phyloP scores from a whole-genome alignment of 1,139 yeast genomes.

The Yarrowia galli region DNA sequence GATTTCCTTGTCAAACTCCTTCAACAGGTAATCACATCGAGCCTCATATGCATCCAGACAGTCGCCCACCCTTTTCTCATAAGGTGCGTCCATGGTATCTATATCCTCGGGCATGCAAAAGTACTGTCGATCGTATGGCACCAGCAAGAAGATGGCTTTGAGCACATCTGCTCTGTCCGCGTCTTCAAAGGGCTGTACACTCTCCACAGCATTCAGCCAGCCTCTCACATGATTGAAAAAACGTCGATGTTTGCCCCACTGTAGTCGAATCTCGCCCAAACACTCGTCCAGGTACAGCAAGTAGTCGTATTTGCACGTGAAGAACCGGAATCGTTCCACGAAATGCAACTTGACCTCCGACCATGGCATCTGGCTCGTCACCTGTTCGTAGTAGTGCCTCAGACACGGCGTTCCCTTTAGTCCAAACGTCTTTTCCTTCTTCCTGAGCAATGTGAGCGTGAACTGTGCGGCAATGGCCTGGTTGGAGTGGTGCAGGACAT shows the following conservation, averaged over 20 bases:
- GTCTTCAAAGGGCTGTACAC: slow-evolving; percentile 3
- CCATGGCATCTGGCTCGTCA: slow-evolving; percentile 23
- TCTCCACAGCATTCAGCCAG: slow-evolving; percentile 28
- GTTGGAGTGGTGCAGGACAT: slow-evolving; percentile 19
- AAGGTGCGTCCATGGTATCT: slow-evolving; percentile 11
- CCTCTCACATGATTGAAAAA: slow-evolving; percentile 36
- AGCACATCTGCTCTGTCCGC: slow-evolving; percentile 16
- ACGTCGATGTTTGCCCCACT: slow-evolving; percentile 34
- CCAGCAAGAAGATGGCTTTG: slow-evolving; percentile 24
- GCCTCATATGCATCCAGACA: slow-evolving; percentile 32
- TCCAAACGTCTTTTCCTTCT: slow-evolving; percentile 1
- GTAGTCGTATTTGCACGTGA: slow-evolving; percentile 37
- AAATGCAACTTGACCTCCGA: slow-evolving; percentile 22
- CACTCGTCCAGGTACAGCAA: slow-evolving; percentile 33
- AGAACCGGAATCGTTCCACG: slow-evolving; percentile 23
- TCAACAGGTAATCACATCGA: slow-evolving; percentile 13
- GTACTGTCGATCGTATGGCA: slow-evolving; percentile 29
- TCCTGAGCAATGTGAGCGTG: slow-evolving; percentile 18
- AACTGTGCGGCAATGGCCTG: slow-evolving; percentile 31
- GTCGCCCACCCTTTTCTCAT: slow-evolving; percentile 6
- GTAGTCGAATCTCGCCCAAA: slow-evolving; percentile 30
- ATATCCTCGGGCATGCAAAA: slow-evolving; percentile 35
- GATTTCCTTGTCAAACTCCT: slow-evolving; percentile 16
- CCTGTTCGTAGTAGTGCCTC: slow-evolving; percentile 32
- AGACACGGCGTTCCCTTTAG: slow-evolving; percentile 33